A percentile compares a stretch with the other conserved stretches of the same genome.
Conservation (phyloP, 441 rosid genomes). For the Gossypium armourianum region DNA sequence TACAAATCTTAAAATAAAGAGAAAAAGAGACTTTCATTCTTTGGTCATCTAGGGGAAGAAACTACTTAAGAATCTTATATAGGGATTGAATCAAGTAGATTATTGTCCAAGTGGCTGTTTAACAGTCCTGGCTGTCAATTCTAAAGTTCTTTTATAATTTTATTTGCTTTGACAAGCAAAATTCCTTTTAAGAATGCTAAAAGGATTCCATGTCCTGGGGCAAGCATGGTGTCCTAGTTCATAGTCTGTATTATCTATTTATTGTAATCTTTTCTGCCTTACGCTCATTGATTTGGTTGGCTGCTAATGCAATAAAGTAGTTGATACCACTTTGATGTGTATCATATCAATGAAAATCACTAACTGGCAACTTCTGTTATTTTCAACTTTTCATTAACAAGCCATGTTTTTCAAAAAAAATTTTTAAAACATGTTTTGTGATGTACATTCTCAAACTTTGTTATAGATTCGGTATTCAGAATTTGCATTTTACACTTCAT, state of each 20-base stretch:
- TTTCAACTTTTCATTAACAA: neutral
- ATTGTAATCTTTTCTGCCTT: neutral
- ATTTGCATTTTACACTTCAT: conserved; percentile 2
- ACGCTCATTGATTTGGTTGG: neutral
- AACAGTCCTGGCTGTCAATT: neutral
- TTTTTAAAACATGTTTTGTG: neutral
- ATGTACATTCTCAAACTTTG: neutral
- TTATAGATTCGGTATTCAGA: neutral
- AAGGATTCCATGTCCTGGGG: neutral
- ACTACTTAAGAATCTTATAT: neutral
- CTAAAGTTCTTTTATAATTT: neutral
- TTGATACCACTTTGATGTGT: neutral
- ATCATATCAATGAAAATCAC: neutral
- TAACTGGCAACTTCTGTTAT: neutral
- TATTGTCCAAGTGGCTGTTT: neutral
- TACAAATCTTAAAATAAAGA: neutral
- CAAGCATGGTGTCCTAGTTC: neutral
- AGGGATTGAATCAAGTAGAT: neutral
- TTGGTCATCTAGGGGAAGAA: neutral
- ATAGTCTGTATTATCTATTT: neutral
- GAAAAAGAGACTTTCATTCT: neutral
- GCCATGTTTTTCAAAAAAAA: too few relatives aligned
- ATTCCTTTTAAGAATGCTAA: neutral
- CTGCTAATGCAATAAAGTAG: neutral
- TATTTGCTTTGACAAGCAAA: neutral